Conservation (phyloP, 179 eudicot species). For the Vitellaria paradoxa region DNA sequence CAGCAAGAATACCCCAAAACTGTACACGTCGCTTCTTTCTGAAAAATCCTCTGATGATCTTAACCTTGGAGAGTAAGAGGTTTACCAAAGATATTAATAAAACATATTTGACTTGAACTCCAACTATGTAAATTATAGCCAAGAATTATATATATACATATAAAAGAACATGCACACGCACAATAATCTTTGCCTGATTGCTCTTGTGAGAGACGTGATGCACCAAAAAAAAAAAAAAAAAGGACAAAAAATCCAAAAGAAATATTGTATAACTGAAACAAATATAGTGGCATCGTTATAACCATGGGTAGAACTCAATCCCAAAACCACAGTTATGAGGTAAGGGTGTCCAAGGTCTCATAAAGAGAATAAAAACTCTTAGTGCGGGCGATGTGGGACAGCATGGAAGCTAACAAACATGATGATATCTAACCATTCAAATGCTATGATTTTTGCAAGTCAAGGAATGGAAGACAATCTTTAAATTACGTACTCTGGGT, state of each 20-base stretch:
- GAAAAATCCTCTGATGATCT: conserved; percentile 15
- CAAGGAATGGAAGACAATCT: too few species aligned
- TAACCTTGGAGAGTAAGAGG: conserved; percentile 16
- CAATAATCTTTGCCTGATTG: too few species aligned
- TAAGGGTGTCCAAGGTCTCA: too few species aligned
- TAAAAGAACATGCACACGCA: too few species aligned
- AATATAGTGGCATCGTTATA: too few species aligned
- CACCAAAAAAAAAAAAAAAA: not conserved
- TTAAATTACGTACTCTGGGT: conserved; percentile 20
- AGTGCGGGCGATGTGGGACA: too few species aligned
- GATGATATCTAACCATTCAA: not conserved
- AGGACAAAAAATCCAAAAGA: not conserved
- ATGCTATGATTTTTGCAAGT: not conserved
- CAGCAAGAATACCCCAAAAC: conserved; percentile 26
- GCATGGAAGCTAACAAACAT: too few species aligned
- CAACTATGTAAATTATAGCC: not conserved
- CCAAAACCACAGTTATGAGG: too few species aligned
- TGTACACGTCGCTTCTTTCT: conserved; percentile 21
- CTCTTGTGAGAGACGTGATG: not conserved
- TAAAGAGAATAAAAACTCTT: too few species aligned
- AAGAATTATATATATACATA: too few species aligned
- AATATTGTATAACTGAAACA: not conserved
- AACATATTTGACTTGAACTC: not conserved
- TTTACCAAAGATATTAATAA: not conserved
- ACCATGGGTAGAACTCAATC: too few species aligned